phyloP scores from a whole-genome alignment of 345 rosid species.

The Linum usitatissimum region DNA sequence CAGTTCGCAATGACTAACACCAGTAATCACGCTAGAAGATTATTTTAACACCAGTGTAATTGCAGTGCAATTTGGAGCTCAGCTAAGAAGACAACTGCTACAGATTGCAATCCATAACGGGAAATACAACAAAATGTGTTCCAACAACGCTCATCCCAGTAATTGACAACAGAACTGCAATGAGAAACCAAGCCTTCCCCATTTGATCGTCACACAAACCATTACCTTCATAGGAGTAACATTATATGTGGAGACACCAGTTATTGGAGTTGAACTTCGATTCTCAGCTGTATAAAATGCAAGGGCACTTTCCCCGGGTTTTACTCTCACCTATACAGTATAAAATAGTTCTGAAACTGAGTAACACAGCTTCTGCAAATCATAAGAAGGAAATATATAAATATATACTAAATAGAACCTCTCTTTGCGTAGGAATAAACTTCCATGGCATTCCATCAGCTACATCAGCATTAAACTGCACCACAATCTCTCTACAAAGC shows the following conservation, averaged over 20 bases:
- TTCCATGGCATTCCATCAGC: conserved; percentile 99
- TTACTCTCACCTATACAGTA: conserved; percentile 56
- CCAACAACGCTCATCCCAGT: no score
- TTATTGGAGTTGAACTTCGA: conserved; percentile 57
- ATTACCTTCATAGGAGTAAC: conserved; percentile 88
- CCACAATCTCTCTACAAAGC: conserved; percentile 64
- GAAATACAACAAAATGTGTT: no score
- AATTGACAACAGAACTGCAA: no score
- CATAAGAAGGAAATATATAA: background rate
- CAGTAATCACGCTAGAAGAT: no score
- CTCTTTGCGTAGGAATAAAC: conserved; percentile 89
- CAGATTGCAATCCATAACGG: no score
- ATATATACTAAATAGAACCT: conserved; percentile 30
- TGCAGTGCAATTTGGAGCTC: background rate
- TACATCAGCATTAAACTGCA: conserved; percentile 93
- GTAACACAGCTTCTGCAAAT: background rate
- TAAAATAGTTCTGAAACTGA: background rate
- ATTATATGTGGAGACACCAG: conserved; percentile 81
- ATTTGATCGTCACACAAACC: background rate
- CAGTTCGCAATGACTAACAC: no score
- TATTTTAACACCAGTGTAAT: no score
- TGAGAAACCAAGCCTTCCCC: no score
- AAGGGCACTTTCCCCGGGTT: conserved; percentile 94
- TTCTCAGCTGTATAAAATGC: conserved; percentile 96
- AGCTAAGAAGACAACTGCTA: background rate